Evolutionary conservation across 1,284 basidiomycete genomes (phyloP), one percentile per base, ranked within the genome.

Genomic region (Heterobasidion occidentale): DNA sequence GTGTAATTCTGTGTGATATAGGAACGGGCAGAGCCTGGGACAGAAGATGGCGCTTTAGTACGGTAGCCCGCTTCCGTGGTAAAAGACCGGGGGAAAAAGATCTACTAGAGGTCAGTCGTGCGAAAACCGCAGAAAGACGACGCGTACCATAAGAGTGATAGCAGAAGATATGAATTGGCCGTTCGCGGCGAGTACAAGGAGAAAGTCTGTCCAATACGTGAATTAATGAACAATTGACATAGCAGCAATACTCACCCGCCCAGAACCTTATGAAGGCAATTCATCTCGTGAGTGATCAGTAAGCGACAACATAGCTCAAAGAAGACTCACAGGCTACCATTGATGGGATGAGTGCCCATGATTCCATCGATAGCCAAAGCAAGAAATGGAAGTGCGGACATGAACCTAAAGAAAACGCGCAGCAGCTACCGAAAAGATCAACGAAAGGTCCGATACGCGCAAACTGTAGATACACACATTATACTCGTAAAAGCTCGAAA

Each of bases 11-110:
- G 56, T 42, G 17, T 46, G 11, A 14, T 20, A 49, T 27, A 27
- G 15, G 47, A 34, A 9, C 2, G n/a, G 17, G 12, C 27, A 14
- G 67, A 68, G 36, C 61, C 56, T 2, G 63, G 57, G 20, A 53
- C 36, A 11, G 61, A 59, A n/a, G 67, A 67, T 5, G 65, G 59
- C 8, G 61, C 53, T 44, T 68, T 68, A 5, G 65, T 60, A 68
- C 74, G 70, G 62, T 86, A 85, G 2, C 83, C 84, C 2, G 77
- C 72, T 68, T 88, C 86, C 42, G 72, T 73, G 8, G 77, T 77
- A 53, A 85, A 75, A 2, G 86, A 86, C 42, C 85, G 84, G 48
- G 86, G 86, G 72, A 88, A 89, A 71, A 89, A 89, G 54, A 89
- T 79, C 84, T 88, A 51, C 27, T 27, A 27, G 27, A 27, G 27